A percentile compares a stretch with the other conserved stretches of the same genome.
Conservation (phyloP, 371 early-diverging fungal genomes). For the Rhizomucor miehei region DNA sequence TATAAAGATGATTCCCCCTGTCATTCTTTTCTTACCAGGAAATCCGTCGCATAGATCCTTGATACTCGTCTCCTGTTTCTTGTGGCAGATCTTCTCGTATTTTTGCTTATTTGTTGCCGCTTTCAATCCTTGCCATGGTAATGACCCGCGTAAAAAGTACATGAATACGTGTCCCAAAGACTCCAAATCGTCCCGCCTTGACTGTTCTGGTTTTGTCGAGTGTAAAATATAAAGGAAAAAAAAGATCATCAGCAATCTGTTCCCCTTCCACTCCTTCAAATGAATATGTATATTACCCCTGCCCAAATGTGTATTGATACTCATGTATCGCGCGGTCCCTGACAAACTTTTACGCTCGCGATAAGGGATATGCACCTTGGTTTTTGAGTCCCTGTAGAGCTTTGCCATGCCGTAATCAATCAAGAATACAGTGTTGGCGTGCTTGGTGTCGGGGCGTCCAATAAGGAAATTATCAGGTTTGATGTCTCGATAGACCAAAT, state of each 20-base stretch:
- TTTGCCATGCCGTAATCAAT: constrained; percentile 97
- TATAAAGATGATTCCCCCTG: constrained; percentile 6
- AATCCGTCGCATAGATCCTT: constrained; percentile 82
- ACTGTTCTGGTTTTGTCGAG: constrained; percentile 71
- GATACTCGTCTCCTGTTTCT: constrained; percentile 77
- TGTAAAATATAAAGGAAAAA: neutral
- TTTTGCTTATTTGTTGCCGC: constrained; percentile 93
- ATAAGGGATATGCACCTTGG: constrained; percentile 88
- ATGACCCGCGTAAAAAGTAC: constrained; percentile 88
- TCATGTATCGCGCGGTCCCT: constrained; percentile 97
- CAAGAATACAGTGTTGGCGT: constrained; percentile 61
- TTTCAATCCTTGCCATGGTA: constrained; percentile 97
- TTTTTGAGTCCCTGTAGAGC: constrained; percentile 83
- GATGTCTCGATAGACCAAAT: constrained; percentile 98
- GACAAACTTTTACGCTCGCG: constrained; percentile 86
- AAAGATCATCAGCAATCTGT: no score
- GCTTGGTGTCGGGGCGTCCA: constrained; percentile 67
- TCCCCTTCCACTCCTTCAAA: no score
- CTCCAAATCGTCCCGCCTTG: constrained; percentile 95
- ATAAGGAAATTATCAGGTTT: constrained; percentile 99
- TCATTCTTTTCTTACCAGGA: constrained; percentile 49
- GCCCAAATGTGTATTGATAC: constrained; percentile 94
- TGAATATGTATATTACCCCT: no score
- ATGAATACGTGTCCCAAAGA: constrained; percentile 93
- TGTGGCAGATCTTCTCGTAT: constrained; percentile 91